phyloP scores from a whole-genome alignment of 345 rosid genomes.

The Lenwebbia sp. region DNA sequence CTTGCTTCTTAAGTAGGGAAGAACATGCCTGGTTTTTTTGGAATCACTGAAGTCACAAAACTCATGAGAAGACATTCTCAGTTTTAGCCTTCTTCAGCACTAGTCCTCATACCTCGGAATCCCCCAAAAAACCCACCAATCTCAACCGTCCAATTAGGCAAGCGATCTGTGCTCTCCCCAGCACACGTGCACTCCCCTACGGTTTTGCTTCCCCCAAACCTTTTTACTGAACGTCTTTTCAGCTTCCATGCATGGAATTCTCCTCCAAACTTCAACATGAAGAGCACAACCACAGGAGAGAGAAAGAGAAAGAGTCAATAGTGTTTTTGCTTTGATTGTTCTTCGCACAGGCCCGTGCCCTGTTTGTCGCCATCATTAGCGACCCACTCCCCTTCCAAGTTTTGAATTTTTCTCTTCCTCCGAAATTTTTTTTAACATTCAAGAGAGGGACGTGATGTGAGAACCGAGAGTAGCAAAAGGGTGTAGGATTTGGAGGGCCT shows the following conservation, averaged over 20 bases:
- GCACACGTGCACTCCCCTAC: background rate
- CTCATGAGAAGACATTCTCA: background rate
- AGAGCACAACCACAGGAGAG: background rate
- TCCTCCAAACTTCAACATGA: background rate
- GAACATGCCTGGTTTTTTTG: background rate
- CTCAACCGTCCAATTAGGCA: background rate
- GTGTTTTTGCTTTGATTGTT: background rate
- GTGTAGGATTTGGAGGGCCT: background rate
- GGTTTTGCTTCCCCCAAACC: background rate
- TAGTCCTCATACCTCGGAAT: background rate
- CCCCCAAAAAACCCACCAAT: background rate
- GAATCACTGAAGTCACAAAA: background rate
- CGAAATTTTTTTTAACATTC: background rate
- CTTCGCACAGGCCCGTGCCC: background rate
- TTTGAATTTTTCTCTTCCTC: slow-evolving; percentile 1
- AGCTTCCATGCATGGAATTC: background rate
- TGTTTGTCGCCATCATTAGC: slow-evolving; percentile 42
- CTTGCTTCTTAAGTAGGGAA: too few relatives aligned
- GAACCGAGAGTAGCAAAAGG: background rate
- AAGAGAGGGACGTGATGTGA: background rate
- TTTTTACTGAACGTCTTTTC: background rate
- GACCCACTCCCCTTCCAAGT: slow-evolving; percentile 9
- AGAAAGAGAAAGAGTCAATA: background rate
- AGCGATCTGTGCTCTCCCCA: background rate
- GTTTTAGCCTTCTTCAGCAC: background rate